Evolutionary conservation across 305 asterid species (phyloP), one percentile per base, ranked within the genome.

Genomic region (Fraxinus ornus): DNA sequence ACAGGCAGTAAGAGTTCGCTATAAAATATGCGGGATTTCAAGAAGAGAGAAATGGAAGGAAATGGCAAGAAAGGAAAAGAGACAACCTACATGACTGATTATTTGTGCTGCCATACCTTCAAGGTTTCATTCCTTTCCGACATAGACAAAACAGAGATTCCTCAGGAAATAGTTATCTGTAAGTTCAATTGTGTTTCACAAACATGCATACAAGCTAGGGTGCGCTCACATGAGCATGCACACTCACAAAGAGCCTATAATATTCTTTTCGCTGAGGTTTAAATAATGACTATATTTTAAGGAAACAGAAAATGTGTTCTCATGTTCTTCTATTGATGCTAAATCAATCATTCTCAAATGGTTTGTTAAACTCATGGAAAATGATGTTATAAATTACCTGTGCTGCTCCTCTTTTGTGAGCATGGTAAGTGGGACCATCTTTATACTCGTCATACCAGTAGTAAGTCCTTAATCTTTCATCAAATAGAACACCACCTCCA

Each of bases 381-480:
- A 2, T 77, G 8, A 36, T 22, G 75, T 33, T 32, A 76, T 44
- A 73, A 83, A 88, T 86, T 91, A 96, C 99, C 93, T 98, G 91
- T 7, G 99, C 98, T 75, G 98, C 93, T 87, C 93, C 99, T 80
- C 87, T 92, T 81, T 88, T 92, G 91, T 94, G 98, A 84, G 98
- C 97, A 83, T 89, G 98, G 85, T 96, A 94, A 57, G 99, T 96
- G 39, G 93, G 97, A 7, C 99, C 99, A 80, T 94, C 98, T 91
- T 96, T 96, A 86, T 88, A 96, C 89, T 96, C 99, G 5, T 98
- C 99, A 83, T 94, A 96, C 99, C 99, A 96, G 86, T 92, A 96
- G 87, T 93, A 96, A 44, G 90, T 91, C 87, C 39, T 84, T 44
- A 90, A 88, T 79, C 81, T 89, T 79, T 89, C 95, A 83, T 96